These are phyloP conservation scores for Aspergillus sclerotioniger DNA, from an alignment of 495 filamentous ascomycete species.

Conservation along the genomic window DNA sequence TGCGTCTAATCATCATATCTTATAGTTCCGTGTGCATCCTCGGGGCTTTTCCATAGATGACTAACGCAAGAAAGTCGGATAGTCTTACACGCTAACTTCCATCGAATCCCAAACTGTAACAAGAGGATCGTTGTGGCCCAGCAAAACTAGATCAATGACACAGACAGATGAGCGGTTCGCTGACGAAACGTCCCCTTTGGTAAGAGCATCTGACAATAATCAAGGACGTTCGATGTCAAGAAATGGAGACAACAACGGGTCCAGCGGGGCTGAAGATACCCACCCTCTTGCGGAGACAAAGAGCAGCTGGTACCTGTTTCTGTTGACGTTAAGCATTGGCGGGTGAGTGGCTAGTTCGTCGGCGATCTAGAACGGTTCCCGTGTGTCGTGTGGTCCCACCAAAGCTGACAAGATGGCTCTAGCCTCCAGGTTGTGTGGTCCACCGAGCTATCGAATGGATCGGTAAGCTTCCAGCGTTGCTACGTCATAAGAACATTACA, in stretches of 20 bases:
- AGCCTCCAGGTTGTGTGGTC: slow-evolving; percentile 93
- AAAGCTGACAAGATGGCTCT: slow-evolving; percentile 4
- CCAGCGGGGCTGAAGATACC: slow-evolving; percentile 16
- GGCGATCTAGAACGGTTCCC: not conserved
- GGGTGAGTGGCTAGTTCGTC: slow-evolving; percentile 48
- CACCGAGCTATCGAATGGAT: slow-evolving; percentile 84
- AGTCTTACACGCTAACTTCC: not conserved
- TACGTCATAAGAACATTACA: not conserved
- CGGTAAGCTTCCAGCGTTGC: slow-evolving; percentile 43
- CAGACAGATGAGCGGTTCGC: slow-evolving; percentile 16
- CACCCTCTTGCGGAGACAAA: slow-evolving; percentile 42
- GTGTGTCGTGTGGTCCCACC: not conserved
- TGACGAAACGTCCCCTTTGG: slow-evolving; percentile 44
- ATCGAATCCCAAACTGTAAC: not conserved
- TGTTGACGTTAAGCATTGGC: slow-evolving; percentile 79
- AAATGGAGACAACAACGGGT: slow-evolving; percentile 13
- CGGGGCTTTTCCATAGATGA: not conserved
- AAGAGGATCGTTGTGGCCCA: not conserved
- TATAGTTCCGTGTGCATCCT: not conserved
- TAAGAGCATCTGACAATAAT: slow-evolving; percentile 22
- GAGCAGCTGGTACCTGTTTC: slow-evolving; percentile 76
- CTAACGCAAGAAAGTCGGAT: not conserved
- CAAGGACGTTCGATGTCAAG: slow-evolving; percentile 19
- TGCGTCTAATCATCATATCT: not conserved
- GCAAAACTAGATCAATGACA: slow-evolving; percentile 11